phyloP scores from a whole-genome alignment of 192 early-diverging fungal genomes.

The Dispira parvispora region DNA sequence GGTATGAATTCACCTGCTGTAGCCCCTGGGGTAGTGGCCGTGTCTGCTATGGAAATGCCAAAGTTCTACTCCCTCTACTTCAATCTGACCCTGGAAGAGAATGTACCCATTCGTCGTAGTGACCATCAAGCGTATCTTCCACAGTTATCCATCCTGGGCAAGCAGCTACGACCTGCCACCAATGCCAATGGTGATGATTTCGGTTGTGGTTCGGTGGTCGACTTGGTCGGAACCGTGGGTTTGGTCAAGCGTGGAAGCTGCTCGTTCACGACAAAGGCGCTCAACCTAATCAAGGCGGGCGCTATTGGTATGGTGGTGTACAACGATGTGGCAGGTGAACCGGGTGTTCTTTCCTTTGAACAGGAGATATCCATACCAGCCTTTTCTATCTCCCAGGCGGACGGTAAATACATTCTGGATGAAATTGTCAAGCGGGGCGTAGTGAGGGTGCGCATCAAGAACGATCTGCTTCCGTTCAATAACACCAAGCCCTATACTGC shows the following conservation, averaged over 20 bases:
- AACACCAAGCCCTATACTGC: background rate
- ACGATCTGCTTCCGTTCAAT: background rate
- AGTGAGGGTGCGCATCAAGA: background rate
- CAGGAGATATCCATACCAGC: constrained; percentile 20
- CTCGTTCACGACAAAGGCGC: constrained; percentile 25
- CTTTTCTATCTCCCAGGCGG: constrained; percentile 25
- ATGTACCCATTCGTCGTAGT: background rate
- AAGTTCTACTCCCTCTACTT: background rate
- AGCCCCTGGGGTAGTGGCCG: constrained; percentile 31
- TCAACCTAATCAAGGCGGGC: constrained; percentile 27
- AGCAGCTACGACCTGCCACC: background rate
- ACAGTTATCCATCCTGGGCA: background rate
- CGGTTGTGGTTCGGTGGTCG: background rate
- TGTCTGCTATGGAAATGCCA: constrained; percentile 32
- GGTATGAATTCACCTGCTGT: constrained; percentile 30
- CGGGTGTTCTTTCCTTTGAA: constrained; percentile 14
- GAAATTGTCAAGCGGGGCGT: background rate
- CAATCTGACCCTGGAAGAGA: background rate
- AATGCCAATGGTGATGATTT: background rate
- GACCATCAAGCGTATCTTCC: background rate
- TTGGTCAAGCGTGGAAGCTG: constrained; percentile 31
- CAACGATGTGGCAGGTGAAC: constrained; percentile 23
- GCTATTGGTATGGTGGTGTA: constrained; percentile 29
- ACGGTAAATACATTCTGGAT: constrained; percentile 15
- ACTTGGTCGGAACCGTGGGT: constrained; percentile 21